Evolutionary conservation across 1,139 yeast species (phyloP), one percentile per base, ranked within the genome.

Genomic region (Nakaseomyces nivariensis): DNA sequence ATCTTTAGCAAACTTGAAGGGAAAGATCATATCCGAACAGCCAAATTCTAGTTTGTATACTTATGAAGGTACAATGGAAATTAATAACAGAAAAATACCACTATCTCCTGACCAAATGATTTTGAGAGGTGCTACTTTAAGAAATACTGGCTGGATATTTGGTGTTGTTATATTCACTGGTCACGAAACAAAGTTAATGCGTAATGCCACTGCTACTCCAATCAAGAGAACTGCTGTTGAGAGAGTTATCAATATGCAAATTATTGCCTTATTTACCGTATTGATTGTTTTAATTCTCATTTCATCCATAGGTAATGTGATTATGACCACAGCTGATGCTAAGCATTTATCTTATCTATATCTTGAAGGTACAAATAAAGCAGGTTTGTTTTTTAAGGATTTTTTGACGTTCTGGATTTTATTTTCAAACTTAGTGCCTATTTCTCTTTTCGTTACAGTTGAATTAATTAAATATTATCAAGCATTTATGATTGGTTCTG

Each of bases 161-260:
- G 98, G 98, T 31, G 75, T 89, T 45, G 97, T 87, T 2, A 80
- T 92, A 1, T 94, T 92, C 65, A 94, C 99, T 0, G 99, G 98
- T 29, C 98, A 94, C 66, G 98, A 94, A 69, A 92, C 99, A 0
- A 94, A 94, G 63, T 75, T 94, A 56, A 92, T 94, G 98, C 80
- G 98, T 64, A 94, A 94, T 70, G 98, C 99, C 11, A 90, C 97
- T 1, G 97, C 98, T 3, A 84, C 99, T 1, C 98, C 98, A 4
- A 94, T 94, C 60, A 94, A 94, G 65, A 78, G 95, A 61, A 94
- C 98, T 1, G 96, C 96, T 29, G 97, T 94, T 11, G 99, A 94
- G 71, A 80, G 95, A 67, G 87, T 90, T 68, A 90, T 94, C 57
- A 94, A 94, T 66, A 70, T 87, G 60, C 98, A 94, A 67, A 92